Evolutionary conservation across 495 filamentous ascomycete genomes (phyloP), one percentile per base, ranked within the genome.

Genomic region (Darksidea phi): DNA sequence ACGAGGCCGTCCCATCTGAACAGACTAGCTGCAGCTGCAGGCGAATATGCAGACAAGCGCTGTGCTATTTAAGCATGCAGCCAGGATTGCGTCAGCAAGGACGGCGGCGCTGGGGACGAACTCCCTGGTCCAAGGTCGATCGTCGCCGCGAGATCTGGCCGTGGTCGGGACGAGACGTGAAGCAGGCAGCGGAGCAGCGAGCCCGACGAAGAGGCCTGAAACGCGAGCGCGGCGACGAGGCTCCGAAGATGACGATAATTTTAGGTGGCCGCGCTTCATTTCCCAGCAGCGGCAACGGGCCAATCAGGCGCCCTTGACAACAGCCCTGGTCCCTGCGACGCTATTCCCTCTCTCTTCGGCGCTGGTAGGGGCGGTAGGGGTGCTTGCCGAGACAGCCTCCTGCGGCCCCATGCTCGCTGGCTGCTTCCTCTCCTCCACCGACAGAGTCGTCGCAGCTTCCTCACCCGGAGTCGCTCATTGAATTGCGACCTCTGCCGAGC

Each of bases 381-480:
- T 54, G 41, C 36, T 24, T 32, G 41, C 17, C 52, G 52, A 42
- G 18, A 32, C 37, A 20, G 52, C 41, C 53, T 42, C 53, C 37
- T 42, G 23, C n/a, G 53, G 5, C 7, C 8, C 17, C 46, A 20
- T 43, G 21, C 59, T 47, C 59, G 53, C 53, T 57, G 56, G 59
- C 54, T 32, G 47, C 51, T 63, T 63, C 58, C 48, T 57, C 53
- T 57, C 34, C 28, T 59, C 54, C 61, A 63, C 61, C 38, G 61
- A 54, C 53, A 60, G 55, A 12, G 57, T 60, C 57, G 57, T 60
- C 57, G 57, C 51, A 55, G 57, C 51, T 61, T 36, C 57, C 52
- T 61, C 57, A 67, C 64, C 64, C 58, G 41, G 41, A 66, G 63
- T 66, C 63, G 52, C 51, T 66, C 63, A 36, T 66, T 66, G 50